Evolutionary conservation across 257 asterid genomes (phyloP), one percentile per base, ranked within the genome.

Genomic region (Ballota nigra): DNA sequence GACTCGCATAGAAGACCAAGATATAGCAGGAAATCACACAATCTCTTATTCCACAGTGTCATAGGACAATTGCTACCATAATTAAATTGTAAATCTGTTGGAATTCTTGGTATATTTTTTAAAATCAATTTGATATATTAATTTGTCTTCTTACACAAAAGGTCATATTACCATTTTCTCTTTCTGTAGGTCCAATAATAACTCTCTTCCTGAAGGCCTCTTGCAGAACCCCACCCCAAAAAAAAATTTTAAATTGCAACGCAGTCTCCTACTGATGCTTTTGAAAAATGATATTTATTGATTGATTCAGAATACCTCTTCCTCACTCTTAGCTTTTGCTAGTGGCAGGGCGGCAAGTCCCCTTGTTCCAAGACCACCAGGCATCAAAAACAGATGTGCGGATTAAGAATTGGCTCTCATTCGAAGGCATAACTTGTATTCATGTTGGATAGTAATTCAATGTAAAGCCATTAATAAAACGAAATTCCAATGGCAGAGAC

Each of bases 111-210:
- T 40, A 52, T 57, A 63, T 52, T 23, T 58, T 47, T 24, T 20
- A 68, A 59, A 64, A 72, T 16, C 18, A 6, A 29, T 72, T 20
- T 60, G 55, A 53, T 55, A 56, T 70, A 63, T 63, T 75, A 52
- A 16, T 68, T 55, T 34, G 53, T 40, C 71, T 67, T 63, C 73
- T 74, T 73, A 24, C 11, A 13, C 38, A 33, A 57, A 68, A 70
- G 69, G 26, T 57, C 23, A n/a, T 43, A 66, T 34, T 63, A 67
- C 15, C 8, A 34, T 40, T 24, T 40, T 33, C 4, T 40, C 15
- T 40, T 40, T 40, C 47, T 40, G 15, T 40, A 40, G 47, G 47
- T 41, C 49, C 49, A 41, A 41, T 12, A 41, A 11, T 13, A 4
- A 13, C n/a, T 41, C n/a, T 12, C 49, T 12, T 4, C 45, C 45